Conservation (phyloP, 2,329 filamentous ascomycete genomes). For the Plectosphaerella sp. region DNA sequence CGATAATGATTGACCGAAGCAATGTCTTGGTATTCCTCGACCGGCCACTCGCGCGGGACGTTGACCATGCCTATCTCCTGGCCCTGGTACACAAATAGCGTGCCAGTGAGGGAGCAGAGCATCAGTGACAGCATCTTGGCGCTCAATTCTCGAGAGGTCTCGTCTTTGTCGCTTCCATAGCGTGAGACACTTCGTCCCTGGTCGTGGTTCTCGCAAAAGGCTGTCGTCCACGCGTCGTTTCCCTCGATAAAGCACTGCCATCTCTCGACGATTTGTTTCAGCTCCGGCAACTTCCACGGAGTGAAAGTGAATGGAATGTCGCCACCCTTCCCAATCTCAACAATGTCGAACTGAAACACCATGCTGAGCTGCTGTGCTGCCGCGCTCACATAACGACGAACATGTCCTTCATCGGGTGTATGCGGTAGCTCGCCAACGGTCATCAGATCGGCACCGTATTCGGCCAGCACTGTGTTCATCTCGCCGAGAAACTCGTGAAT, state of each 20-base stretch:
- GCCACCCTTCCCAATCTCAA: constrained; percentile 53
- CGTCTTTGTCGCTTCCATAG: constrained; percentile 40
- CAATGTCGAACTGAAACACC: constrained; percentile 65
- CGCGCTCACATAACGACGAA: constrained; percentile 56
- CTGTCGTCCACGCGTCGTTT: constrained; percentile 53
- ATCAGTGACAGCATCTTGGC: constrained; percentile 51
- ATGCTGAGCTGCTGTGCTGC: constrained; percentile 59
- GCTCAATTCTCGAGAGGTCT: constrained; percentile 32
- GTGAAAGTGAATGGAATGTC: constrained; percentile 43
- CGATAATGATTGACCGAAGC: constrained; percentile 44
- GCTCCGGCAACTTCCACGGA: constrained; percentile 39
- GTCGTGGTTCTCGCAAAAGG: constrained; percentile 60
- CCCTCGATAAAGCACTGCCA: constrained; percentile 48
- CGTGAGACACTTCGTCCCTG: constrained; percentile 51
- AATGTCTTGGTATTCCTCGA: constrained; percentile 43
- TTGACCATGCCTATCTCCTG: constrained; percentile 56
- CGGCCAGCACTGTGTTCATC: constrained; percentile 56
- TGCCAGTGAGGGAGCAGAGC: constrained; percentile 42
- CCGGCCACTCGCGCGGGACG: constrained; percentile 40
- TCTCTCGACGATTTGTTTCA: constrained; percentile 42
- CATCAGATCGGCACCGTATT: constrained; percentile 57
- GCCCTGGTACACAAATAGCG: constrained; percentile 52
- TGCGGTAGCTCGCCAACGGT: constrained; percentile 67
- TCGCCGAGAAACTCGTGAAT: constrained; percentile 66
- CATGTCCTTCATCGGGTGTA: constrained; percentile 52